These are phyloP conservation scores for Moricandia moricandioides DNA, from an alignment of 345 rosid species.

Conservation along the genomic window DNA sequence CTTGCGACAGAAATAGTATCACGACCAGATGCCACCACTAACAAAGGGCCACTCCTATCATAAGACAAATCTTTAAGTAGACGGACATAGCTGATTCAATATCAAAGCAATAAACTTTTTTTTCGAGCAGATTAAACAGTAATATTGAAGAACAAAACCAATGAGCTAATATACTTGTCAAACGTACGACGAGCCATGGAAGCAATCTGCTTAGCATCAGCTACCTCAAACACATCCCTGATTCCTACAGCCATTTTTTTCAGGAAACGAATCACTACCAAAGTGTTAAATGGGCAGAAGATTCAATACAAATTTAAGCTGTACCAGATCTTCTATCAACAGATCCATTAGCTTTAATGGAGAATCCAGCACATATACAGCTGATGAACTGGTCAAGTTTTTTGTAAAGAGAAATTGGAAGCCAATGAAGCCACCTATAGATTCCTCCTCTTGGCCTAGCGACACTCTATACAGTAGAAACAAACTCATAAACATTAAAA, in stretches of 20 bases:
- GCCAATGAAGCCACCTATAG: conserved; percentile 75
- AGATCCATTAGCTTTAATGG: background rate
- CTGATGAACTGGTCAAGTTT: conserved; percentile 38
- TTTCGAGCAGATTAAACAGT: background rate
- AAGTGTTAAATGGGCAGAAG: too few species aligned
- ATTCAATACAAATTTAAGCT: too few species aligned
- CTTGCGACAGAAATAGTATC: conserved; percentile 74
- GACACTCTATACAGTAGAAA: conserved; percentile 52
- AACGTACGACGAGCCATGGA: conserved; percentile 58
- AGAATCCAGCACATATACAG: conserved; percentile 35
- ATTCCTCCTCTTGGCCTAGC: conserved; percentile 77
- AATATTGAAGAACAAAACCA: background rate
- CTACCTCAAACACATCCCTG: conserved; percentile 51
- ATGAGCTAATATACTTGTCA: conserved; percentile 47
- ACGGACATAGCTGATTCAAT: background rate
- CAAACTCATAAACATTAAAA: conserved; percentile 7
- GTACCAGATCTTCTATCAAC: conserved; percentile 38
- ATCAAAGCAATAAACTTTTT: background rate
- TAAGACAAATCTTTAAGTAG: background rate
- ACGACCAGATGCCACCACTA: conserved; percentile 90
- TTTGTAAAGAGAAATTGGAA: conserved; percentile 69
- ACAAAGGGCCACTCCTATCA: conserved; percentile 69
- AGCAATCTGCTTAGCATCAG: conserved; percentile 77
- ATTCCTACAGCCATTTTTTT: conserved; percentile 44
- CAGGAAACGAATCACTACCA: background rate